Conservation (phyloP, 495 filamentous ascomycete genomes). For the Aspergillus sclerotioniger region DNA sequence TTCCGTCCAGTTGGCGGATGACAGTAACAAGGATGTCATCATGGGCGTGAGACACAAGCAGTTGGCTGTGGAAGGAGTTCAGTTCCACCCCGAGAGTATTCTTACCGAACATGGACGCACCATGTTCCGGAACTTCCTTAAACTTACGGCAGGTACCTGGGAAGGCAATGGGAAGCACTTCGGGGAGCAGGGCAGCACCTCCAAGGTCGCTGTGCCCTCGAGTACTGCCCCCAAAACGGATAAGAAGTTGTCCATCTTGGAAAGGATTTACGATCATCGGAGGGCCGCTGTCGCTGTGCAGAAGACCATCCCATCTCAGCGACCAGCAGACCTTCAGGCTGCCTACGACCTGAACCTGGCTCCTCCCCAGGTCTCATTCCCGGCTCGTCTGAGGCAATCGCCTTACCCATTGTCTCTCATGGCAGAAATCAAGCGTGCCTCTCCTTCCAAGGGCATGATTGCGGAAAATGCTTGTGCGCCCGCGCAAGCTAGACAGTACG, state of each 20-base stretch:
- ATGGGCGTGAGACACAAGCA: slow-evolving; percentile 97
- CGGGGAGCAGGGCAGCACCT: slow-evolving; percentile 16
- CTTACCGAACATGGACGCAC: slow-evolving; percentile 80
- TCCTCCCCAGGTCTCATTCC: slow-evolving; percentile 82
- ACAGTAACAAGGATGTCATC: slow-evolving; percentile 70
- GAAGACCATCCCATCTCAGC: slow-evolving; percentile 80
- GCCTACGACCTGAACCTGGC: slow-evolving; percentile 79
- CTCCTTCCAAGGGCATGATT: slow-evolving; percentile 94
- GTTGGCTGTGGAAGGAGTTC: slow-evolving; percentile 85
- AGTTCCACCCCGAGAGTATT: slow-evolving; percentile 98
- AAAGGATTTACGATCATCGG: slow-evolving; percentile 87
- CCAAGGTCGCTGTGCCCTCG: slow-evolving; percentile 24
- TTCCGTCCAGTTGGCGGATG: slow-evolving; percentile 64
- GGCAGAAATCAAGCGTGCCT: slow-evolving; percentile 96
- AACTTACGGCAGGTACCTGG: slow-evolving; percentile 87
- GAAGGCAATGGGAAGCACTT: slow-evolving; percentile 61
- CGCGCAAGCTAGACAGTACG: slow-evolving; percentile 86
- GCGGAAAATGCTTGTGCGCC: slow-evolving; percentile 83
- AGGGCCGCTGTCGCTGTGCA: slow-evolving; percentile 74
- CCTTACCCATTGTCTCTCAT: slow-evolving; percentile 81
- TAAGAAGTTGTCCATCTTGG: slow-evolving; percentile 82
- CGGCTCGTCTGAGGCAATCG: slow-evolving; percentile 72
- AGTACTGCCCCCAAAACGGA: slow-evolving; percentile 24
- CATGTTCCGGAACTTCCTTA: slow-evolving; percentile 92
- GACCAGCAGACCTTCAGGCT: slow-evolving; percentile 81